A percentile compares a stretch with the other conserved stretches of the same genome.
Evolutionary conservation across 768 basidiomycete species (phyloP).

Genomic region (Rhizopogon vinicolor): DNA sequence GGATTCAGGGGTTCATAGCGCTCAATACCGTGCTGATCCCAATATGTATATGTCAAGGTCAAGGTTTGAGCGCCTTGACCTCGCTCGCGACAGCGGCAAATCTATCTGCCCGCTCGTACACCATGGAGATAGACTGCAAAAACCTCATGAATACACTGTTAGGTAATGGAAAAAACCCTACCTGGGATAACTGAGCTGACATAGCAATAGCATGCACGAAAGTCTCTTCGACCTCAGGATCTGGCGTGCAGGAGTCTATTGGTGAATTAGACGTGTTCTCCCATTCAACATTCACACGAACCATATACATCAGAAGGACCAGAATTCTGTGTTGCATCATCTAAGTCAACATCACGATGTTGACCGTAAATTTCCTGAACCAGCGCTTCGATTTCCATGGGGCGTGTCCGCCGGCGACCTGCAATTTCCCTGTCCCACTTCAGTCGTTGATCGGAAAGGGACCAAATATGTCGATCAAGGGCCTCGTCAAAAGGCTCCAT

Average conservation of each 20-base stretch:
- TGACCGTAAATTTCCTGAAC: slow-evolving; percentile 34
- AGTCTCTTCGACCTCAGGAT: slow-evolving; percentile 18
- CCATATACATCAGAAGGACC: slow-evolving; percentile 7
- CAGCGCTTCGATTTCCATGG: slow-evolving; percentile 44
- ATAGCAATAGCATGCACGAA: slow-evolving; percentile 34
- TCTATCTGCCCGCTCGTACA: slow-evolving; percentile 47
- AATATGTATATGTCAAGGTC: slow-evolving; percentile 24
- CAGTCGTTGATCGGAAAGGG: slow-evolving; percentile 67
- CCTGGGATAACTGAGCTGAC: slow-evolving; percentile 50
- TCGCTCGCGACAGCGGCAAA: slow-evolving; percentile 43
- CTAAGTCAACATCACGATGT: slow-evolving; percentile 27
- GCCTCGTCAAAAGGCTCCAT: slow-evolving; percentile 84
- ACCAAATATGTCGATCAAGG: slow-evolving; percentile 80
- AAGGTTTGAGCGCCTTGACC: slow-evolving; percentile 46
- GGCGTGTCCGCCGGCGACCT: slow-evolving; percentile 58
- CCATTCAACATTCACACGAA: neutral
- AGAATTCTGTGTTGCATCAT: slow-evolving; percentile 10
- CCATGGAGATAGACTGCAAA: slow-evolving; percentile 40
- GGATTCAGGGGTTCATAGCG: slow-evolving; percentile 41
- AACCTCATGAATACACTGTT: neutral
- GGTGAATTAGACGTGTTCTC: neutral
- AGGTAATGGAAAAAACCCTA: slow-evolving; percentile 14
- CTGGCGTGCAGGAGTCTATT: slow-evolving; percentile 15
- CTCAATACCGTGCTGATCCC: neutral
- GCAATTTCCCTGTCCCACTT: slow-evolving; percentile 74